Conservation (phyloP, 345 rosid species). For the Ceriops tagal region DNA sequence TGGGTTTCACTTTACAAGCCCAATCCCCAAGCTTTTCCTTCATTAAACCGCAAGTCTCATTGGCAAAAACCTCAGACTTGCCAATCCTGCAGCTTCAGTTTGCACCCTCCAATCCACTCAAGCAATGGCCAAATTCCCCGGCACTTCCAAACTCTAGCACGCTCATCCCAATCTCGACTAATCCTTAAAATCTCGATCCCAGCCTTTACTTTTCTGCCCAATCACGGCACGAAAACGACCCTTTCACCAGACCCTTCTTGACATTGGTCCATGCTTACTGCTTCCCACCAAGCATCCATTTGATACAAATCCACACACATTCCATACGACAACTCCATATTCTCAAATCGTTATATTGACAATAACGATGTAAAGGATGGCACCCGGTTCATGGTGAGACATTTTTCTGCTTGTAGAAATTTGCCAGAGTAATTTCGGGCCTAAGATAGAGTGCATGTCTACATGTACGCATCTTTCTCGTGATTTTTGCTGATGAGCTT, state of each 20-base stretch:
- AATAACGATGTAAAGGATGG: neutral
- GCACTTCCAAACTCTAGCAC: slow-evolving; percentile 1
- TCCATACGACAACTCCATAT: slow-evolving; percentile 7
- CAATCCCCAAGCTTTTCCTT: neutral
- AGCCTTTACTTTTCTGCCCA: neutral
- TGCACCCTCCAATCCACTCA: neutral
- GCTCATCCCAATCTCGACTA: slow-evolving; percentile 9
- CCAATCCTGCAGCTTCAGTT: neutral
- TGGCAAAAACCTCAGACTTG: neutral
- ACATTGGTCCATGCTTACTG: slow-evolving; percentile 5
- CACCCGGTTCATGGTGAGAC: no score
- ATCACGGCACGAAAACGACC: slow-evolving; percentile 15
- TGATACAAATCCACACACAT: slow-evolving; percentile 6
- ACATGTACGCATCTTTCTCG: no score
- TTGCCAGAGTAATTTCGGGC: no score
- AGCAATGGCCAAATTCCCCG: slow-evolving; percentile 13
- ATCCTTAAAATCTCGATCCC: slow-evolving; percentile 3
- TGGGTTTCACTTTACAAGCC: neutral
- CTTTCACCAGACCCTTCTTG: slow-evolving; percentile 6
- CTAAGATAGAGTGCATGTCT: no score
- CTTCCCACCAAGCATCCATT: slow-evolving; percentile 14
- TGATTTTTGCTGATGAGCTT: no score
- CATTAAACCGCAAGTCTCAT: neutral
- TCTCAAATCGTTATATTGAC: neutral
- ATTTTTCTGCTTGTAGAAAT: no score